A percentile compares a stretch with the other conserved stretches of the same genome.
Evolutionary conservation across 1,139 yeast genomes (phyloP).

Genomic region (Blastobotrys capitulatus): DNA sequence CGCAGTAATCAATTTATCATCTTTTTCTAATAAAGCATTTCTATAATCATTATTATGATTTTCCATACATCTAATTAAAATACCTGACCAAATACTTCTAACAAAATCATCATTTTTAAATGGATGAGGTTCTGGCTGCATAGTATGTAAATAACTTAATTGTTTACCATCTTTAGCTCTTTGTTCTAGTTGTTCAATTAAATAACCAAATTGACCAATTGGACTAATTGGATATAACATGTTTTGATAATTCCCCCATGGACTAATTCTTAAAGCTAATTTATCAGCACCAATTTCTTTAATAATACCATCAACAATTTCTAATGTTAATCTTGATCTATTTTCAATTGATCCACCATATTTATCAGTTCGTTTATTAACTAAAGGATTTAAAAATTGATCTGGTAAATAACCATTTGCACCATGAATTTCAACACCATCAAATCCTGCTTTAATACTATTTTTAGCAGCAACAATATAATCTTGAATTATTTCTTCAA

Average conservation of each 20-base stretch:
- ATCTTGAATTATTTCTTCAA: slow-evolving; percentile 36
- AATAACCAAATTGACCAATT: slow-evolving; percentile 26
- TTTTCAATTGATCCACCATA: slow-evolving; percentile 67
- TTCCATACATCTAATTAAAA: slow-evolving; percentile 41
- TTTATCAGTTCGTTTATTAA: slow-evolving; percentile 58
- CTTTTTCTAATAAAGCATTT: slow-evolving; percentile 10
- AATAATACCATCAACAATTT: slow-evolving; percentile 47
- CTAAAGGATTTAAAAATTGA: neutral
- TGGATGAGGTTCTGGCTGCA: slow-evolving; percentile 39
- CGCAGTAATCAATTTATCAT: slow-evolving; percentile 40
- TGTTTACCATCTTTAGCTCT: slow-evolving; percentile 33
- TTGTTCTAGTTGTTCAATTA: slow-evolving; percentile 25
- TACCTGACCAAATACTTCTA: slow-evolving; percentile 37
- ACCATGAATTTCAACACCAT: slow-evolving; percentile 60
- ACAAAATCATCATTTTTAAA: slow-evolving; percentile 13
- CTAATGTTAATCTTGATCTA: slow-evolving; percentile 52
- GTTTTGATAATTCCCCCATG: slow-evolving; percentile 45
- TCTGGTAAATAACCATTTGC: slow-evolving; percentile 45
- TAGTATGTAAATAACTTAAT: slow-evolving; percentile 48
- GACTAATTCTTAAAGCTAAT: slow-evolving; percentile 56
- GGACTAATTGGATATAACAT: slow-evolving; percentile 30
- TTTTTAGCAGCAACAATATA: slow-evolving; percentile 43
- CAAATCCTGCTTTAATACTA: slow-evolving; percentile 59
- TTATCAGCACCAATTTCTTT: slow-evolving; percentile 45
- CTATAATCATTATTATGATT: slow-evolving; percentile 9